Conservation (phyloP, 495 filamentous ascomycete species). For the Penicillium angulare region DNA sequence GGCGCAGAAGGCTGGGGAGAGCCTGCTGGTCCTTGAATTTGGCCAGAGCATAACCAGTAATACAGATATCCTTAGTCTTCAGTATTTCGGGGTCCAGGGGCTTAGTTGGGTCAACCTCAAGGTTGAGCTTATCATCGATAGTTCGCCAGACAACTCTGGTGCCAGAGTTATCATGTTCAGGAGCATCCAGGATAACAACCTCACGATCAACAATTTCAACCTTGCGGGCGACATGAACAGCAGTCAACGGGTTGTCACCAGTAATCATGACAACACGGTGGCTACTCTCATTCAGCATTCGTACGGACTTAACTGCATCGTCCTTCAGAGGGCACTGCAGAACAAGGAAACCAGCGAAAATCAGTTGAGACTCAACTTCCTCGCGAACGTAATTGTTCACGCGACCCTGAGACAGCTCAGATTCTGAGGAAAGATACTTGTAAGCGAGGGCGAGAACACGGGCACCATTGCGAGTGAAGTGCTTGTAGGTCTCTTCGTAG, state of each 20-base stretch:
- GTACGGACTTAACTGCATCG: constrained; percentile 87
- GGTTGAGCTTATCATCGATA: constrained; percentile 83
- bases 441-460: constrained; percentile 92
- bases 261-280: constrained; percentile 99
- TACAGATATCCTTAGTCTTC: constrained; percentile 85
- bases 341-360: constrained; percentile 93
- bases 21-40: constrained; percentile 81
- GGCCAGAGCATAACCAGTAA: constrained; percentile 89
- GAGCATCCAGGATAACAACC: constrained; percentile 89
- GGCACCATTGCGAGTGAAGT: constrained; percentile 93
- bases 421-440: constrained; percentile 78
- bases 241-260: constrained; percentile 95
- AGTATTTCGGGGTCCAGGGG: constrained; percentile 81
- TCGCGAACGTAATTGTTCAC: constrained; percentile 94
- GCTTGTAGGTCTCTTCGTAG: constrained; percentile 98
- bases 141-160: constrained; percentile 89
- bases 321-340: constrained; percentile 95
- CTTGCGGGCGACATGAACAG: constrained; percentile 90
- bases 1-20: constrained; percentile 70
- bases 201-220: constrained; percentile 98
- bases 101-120: constrained; percentile 82
- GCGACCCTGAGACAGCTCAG: constrained; percentile 73
- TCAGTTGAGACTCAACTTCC: constrained; percentile 79
- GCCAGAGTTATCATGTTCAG: constrained; percentile 83
- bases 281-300: constrained; percentile 98